Conservation (phyloP, 176 grass and related monocot genomes). For the Stipa capillata region DNA sequence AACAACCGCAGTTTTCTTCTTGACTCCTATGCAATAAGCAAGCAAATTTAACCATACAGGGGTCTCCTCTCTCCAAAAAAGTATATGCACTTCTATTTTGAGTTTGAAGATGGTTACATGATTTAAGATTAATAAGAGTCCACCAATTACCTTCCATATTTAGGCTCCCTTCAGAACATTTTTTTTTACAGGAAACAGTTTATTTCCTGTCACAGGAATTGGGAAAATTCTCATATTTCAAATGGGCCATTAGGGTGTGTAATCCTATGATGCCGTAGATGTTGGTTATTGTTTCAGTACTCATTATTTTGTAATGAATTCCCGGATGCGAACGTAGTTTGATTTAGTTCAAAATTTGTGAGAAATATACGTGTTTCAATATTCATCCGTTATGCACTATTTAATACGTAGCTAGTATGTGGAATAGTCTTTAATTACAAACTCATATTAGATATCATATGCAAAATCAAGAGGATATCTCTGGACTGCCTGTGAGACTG, state of each 20-base stretch:
- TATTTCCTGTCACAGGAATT: background rate
- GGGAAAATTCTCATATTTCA: background rate
- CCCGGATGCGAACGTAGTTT: background rate
- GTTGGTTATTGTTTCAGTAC: background rate
- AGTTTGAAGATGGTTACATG: background rate
- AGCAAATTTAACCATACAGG: background rate
- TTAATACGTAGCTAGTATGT: too few relatives aligned
- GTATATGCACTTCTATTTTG: background rate
- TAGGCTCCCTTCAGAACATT: background rate
- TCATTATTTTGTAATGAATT: background rate
- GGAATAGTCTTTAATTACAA: too few relatives aligned
- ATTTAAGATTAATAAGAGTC: background rate
- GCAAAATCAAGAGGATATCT: too few relatives aligned
- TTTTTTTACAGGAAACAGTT: background rate
- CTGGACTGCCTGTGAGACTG: too few relatives aligned
- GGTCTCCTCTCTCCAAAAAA: background rate
- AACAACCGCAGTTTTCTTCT: too few relatives aligned
- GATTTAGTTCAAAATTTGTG: background rate
- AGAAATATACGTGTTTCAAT: background rate
- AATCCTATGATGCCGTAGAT: background rate
- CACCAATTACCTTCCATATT: background rate
- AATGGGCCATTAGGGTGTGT: background rate
- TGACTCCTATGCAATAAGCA: background rate
- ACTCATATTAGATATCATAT: too few relatives aligned
- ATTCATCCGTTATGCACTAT: background rate